Evolutionary conservation across 495 filamentous ascomycete genomes (phyloP).

Genomic region (Amphirosellinia nigrospora): DNA sequence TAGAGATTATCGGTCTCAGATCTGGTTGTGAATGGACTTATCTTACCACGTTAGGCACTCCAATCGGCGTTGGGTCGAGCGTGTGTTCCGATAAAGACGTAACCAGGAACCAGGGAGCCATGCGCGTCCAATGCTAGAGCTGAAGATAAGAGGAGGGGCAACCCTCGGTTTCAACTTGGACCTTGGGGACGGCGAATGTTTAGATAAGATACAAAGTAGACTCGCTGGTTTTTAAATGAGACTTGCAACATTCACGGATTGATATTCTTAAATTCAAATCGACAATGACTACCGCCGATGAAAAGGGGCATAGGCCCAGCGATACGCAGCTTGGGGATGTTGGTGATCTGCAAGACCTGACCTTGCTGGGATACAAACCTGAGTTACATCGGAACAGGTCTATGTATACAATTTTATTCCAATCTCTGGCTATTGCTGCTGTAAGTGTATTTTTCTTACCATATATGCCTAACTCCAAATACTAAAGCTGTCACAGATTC

Average conservation of each 20-base stretch:
- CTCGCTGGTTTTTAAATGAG: not conserved
- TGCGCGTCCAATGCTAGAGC: slow-evolving; percentile 3
- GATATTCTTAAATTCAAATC: not conserved
- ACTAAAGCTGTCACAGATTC: slow-evolving; percentile 37
- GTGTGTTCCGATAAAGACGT: not conserved
- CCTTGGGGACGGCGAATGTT: not conserved
- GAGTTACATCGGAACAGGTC: slow-evolving; percentile 61
- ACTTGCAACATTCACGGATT: not conserved
- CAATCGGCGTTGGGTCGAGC: not conserved
- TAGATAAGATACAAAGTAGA: not conserved
- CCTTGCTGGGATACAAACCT: slow-evolving; percentile 66
- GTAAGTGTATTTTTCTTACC: slow-evolving; percentile 36
- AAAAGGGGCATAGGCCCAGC: slow-evolving; percentile 13
- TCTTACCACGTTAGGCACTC: not conserved
- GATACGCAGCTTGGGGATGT: slow-evolving; percentile 41
- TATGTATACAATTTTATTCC: slow-evolving; percentile 50
- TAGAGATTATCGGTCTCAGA: not conserved
- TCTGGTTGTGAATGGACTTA: not conserved
- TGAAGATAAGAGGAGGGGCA: slow-evolving; percentile 22
- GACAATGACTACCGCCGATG: not conserved
- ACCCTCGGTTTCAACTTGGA: not conserved
- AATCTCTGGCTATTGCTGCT: slow-evolving; percentile 50
- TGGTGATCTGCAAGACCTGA: slow-evolving; percentile 57
- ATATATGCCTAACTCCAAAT: not conserved
- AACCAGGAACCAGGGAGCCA: not conserved